Base-by-base conservation (phyloP, 176 grass and related monocot genomes). In the Carex cristatella region DNA sequence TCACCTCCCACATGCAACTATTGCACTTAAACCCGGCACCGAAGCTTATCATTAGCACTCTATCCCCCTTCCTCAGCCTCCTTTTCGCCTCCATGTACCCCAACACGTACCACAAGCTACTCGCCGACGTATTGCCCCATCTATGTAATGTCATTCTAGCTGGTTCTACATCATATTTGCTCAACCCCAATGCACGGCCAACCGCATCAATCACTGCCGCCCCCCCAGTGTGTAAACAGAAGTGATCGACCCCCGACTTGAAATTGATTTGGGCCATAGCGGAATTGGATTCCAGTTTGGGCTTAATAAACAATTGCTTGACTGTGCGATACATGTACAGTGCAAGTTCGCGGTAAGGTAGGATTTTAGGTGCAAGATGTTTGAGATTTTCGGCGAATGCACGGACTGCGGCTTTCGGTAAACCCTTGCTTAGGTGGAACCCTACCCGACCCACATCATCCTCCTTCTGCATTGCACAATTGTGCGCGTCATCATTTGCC, bases 1-100 rank as follows among this genome's bases (percentile, higher is more conserved):
- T 87, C 5, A 93, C 91, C 81, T 93, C 89, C 94, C 94, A 96
- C 10, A 96, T 2, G 85, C 87, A 89, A 75, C 91, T 96, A 85
- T 93, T 91, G 90, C 91, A 91, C 89, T 93, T 93, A 64, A 96
- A 96, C 1, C 94, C 94, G 0, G 91, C 86, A 1, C 94, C 94
- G 68, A 96, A 93, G 7, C 89, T 91, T 23, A 96, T 61, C 94
- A 96, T 96, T 12, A 93, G 74, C 78, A 93, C 83, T 55, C 80
- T 38, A 79, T 96, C 91, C 4, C 89, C 89, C 30, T 11, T 28
- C 79, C 65, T 86, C 9, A 95, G 73, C 90, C 85, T 19, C 79
- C 55, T 48, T 65, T 95, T 92, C 0, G 88, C 93, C 88, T 95
- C 90, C 85, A 95, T 90, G 85, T 95, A 95, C 0, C 86, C 89